A percentile compares a stretch with the other conserved stretches of the same genome.
phyloP scores from a whole-genome alignment of 306 rosid species.

The Corylus avellana region DNA sequence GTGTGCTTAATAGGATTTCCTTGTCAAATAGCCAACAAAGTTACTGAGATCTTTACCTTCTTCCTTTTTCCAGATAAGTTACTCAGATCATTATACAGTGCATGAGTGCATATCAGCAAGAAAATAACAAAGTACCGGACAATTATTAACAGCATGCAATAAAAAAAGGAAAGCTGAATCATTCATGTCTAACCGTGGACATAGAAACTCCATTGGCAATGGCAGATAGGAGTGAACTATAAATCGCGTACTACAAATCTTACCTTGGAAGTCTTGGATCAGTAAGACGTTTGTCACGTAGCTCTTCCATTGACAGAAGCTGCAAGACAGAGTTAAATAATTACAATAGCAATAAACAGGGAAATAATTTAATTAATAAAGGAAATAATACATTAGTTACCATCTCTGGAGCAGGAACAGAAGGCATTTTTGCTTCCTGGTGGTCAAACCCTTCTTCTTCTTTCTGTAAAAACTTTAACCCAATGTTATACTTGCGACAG shows the following conservation, averaged over 20 bases:
- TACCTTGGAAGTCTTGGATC: slow-evolving; percentile 91
- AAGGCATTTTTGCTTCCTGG: slow-evolving; percentile 70
- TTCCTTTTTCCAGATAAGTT: too few relatives aligned
- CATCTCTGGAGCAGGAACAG: slow-evolving; percentile 72
- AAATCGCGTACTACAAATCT: slow-evolving; percentile 5
- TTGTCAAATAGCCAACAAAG: not conserved
- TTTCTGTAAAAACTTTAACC: slow-evolving; percentile 54
- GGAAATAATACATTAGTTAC: slow-evolving; percentile 39
- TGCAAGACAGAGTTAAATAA: slow-evolving; percentile 34
- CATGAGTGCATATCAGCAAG: not conserved
- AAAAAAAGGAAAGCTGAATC: not conserved
- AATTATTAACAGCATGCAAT: not conserved
- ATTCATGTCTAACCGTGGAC: not conserved
- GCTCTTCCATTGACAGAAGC: slow-evolving; percentile 89
- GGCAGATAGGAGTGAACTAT: not conserved
- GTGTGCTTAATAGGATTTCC: not conserved
- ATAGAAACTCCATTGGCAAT: not conserved
- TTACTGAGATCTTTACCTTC: not conserved
- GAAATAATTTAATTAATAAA: not conserved
- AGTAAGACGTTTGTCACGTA: slow-evolving; percentile 73
- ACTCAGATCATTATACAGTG: not conserved
- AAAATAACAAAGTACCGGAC: not conserved
- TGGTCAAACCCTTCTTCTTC: slow-evolving; percentile 75
- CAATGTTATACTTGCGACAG: slow-evolving; percentile 16
- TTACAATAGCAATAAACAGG: not conserved